Conservation (phyloP, 257 asterid genomes). For the Ehretia macrophylla region DNA sequence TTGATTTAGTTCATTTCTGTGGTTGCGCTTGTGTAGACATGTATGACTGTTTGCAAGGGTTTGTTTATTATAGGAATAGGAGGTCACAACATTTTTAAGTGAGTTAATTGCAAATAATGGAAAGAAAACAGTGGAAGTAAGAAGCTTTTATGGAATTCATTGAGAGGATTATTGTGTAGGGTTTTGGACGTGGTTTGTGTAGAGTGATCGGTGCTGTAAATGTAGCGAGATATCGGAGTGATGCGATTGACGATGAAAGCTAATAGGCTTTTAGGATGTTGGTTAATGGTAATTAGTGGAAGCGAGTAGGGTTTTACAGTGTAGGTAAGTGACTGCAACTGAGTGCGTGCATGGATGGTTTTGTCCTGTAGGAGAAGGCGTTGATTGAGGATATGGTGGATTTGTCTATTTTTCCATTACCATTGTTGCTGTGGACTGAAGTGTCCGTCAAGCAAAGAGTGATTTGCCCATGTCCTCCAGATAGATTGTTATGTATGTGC, state of each 20-base stretch:
- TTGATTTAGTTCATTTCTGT: background rate
- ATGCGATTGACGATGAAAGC: background rate
- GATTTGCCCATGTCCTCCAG: no score
- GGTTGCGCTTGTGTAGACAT: no score
- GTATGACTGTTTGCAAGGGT: background rate
- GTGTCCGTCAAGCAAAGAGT: no score
- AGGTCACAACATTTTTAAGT: background rate
- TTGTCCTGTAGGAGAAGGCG: background rate
- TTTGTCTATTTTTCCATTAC: no score
- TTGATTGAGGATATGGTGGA: no score
- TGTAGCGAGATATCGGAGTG: background rate
- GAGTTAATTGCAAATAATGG: background rate
- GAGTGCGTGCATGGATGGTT: background rate
- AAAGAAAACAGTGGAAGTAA: background rate
- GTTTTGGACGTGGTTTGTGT: background rate
- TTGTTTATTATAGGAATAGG: background rate
- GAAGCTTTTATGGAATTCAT: background rate
- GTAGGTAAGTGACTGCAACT: background rate
- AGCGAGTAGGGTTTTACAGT: background rate
- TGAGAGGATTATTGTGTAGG: background rate
- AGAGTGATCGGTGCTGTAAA: background rate
- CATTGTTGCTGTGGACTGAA: no score
- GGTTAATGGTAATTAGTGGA: background rate
- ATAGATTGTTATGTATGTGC: no score
- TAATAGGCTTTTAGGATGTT: background rate